Percentiles rank a stretch among this genome's conserved stretches.
These are phyloP conservation scores for Aureobasidium sp. DNA, from an alignment of 2,329 filamentous ascomycete genomes.

Conservation along the genomic window DNA sequence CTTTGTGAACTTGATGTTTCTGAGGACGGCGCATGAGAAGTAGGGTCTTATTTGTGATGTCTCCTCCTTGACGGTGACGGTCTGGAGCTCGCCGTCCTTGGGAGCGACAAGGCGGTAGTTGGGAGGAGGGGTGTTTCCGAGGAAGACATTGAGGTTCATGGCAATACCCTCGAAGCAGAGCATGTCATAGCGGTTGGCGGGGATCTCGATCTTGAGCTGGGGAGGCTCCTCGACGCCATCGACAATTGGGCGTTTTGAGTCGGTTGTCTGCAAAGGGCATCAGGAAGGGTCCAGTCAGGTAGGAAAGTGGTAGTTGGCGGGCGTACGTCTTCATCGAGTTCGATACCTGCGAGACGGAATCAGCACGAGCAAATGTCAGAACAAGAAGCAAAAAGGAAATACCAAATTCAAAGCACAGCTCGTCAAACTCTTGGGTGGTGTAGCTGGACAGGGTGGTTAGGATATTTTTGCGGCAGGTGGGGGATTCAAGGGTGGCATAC, in stretches of 20 bases:
- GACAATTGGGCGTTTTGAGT: conserved; percentile 62
- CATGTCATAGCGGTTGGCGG: conserved; percentile 86
- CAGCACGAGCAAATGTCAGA: not conserved
- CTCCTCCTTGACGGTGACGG: conserved; percentile 67
- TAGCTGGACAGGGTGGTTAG: conserved; percentile 44
- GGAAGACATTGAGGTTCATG: conserved; percentile 92
- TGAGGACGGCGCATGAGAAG: conserved; percentile 79
- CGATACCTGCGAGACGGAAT: conserved; percentile 44
- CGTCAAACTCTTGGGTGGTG: conserved; percentile 86
- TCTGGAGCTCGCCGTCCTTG: conserved; percentile 62
- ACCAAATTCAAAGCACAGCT: conserved; percentile 96
- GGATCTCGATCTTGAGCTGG: conserved; percentile 96
- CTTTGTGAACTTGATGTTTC: conserved; percentile 85
- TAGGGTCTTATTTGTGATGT: conserved; percentile 76
- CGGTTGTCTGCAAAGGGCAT: conserved; percentile 45
- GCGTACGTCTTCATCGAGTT: conserved; percentile 75
- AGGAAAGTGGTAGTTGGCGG: not conserved
- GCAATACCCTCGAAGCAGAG: conserved; percentile 96
- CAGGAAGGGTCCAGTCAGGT: not conserved
- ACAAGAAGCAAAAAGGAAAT: conserved; percentile 17
- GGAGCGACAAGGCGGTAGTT: conserved; percentile 71
- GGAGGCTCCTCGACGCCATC: conserved; percentile 77
- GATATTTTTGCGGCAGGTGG: conserved; percentile 17
- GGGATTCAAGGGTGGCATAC: conserved; percentile 36
- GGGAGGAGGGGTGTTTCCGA: conserved; percentile 64